Percentiles rank a stretch among this genome's conserved stretches.
phyloP scores from a whole-genome alignment of 2,329 filamentous ascomycete species.

The Daldinia sp. region DNA sequence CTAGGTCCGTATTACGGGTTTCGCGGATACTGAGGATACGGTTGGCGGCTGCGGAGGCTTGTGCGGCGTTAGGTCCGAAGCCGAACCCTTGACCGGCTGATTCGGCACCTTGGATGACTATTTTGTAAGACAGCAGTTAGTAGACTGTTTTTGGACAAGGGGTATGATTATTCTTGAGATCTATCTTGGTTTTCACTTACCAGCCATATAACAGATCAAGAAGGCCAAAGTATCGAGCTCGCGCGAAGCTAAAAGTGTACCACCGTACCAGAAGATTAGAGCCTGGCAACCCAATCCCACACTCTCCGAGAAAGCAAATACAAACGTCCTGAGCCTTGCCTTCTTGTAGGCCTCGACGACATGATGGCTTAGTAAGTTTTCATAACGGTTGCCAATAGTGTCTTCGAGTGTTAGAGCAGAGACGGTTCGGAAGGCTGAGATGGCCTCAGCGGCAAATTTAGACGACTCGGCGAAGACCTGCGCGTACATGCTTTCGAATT shows the following conservation, averaged over 20 bases:
- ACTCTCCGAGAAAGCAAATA: slow-evolving; percentile 76
- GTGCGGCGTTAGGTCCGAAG: slow-evolving; percentile 70
- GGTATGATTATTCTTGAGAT: neutral
- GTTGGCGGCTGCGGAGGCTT: slow-evolving; percentile 66
- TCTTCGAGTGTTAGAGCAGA: slow-evolving; percentile 74
- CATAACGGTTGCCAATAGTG: slow-evolving; percentile 69
- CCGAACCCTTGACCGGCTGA: slow-evolving; percentile 72
- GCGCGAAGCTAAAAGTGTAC: slow-evolving; percentile 60
- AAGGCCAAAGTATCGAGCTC: slow-evolving; percentile 60
- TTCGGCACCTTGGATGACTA: slow-evolving; percentile 71
- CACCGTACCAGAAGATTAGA: slow-evolving; percentile 73
- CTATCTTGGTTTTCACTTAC: slow-evolving; percentile 13
- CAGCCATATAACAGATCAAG: slow-evolving; percentile 68
- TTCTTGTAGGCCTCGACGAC: slow-evolving; percentile 67
- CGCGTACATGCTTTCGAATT: slow-evolving; percentile 74
- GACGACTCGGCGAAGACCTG: slow-evolving; percentile 75
- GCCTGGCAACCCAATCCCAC: slow-evolving; percentile 70
- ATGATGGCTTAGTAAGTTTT: slow-evolving; percentile 65
- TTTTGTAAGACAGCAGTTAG: slow-evolving; percentile 1
- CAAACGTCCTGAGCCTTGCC: slow-evolving; percentile 66
- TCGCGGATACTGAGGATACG: slow-evolving; percentile 64
- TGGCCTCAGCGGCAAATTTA: slow-evolving; percentile 77
- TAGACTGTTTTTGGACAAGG: neutral
- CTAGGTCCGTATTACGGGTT: slow-evolving; percentile 49
- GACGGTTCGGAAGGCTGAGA: slow-evolving; percentile 78